A percentile compares a stretch with the other conserved stretches of the same genome.
Evolutionary conservation across 805 yeast genomes (phyloP).

Genomic region (Cyberlindnera xishuangbannaensis): DNA sequence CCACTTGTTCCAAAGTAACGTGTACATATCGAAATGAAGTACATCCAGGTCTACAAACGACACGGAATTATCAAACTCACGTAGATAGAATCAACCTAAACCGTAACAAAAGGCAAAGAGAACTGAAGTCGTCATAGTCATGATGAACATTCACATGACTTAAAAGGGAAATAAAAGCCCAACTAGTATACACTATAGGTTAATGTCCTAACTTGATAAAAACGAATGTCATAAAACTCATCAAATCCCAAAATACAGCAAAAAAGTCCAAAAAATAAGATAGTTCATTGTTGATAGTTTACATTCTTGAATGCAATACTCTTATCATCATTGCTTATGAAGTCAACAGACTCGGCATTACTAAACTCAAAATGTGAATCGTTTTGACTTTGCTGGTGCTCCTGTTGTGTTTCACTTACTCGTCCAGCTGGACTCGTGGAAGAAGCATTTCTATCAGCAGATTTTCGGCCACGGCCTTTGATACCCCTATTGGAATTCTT

Average conservation of each 20-base stretch:
- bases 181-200: no score
- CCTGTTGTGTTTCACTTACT: background rate
- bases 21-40: background rate
- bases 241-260: background rate
- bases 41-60: no score
- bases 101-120: no score
- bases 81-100: no score
- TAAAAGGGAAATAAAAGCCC: no score
- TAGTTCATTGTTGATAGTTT: slow-evolving; percentile 16
- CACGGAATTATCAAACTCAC: no score
- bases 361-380: slow-evolving; percentile 1
- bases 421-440: slow-evolving; percentile 3
- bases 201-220: no score
- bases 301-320: slow-evolving; percentile 24
- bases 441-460: slow-evolving; percentile 1
- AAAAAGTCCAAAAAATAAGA: no score
- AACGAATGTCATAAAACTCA: background rate
- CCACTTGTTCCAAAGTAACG: slow-evolving; percentile 18
- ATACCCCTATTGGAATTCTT: slow-evolving; percentile 89
- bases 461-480: slow-evolving; percentile 76
- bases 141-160: no score
- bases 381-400: slow-evolving; percentile 1
- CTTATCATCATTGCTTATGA: slow-evolving; percentile 3
- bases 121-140: no score
- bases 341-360: no score